phyloP scores from a whole-genome alignment of 2,329 filamentous ascomycete species.

The Shiraia sp. region DNA sequence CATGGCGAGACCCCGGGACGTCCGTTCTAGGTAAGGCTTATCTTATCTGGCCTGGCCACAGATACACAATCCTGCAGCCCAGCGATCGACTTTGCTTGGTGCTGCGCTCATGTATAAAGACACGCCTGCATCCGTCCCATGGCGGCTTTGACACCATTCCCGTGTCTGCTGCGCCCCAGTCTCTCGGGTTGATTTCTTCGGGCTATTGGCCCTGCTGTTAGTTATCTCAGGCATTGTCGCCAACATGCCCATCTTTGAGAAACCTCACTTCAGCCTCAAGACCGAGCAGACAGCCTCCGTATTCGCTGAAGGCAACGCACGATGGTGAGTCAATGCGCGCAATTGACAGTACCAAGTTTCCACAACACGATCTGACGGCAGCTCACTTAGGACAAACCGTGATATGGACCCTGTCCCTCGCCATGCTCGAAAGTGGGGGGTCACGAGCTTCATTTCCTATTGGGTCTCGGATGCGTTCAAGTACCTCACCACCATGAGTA shows the following conservation, averaged over 20 bases:
- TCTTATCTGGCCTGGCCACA: too few species aligned
- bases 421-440: constrained; percentile 51
- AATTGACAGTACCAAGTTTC: background rate
- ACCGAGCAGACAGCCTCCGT: constrained; percentile 52
- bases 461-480: constrained; percentile 59
- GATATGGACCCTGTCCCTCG: constrained; percentile 56
- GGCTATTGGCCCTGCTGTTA: background rate
- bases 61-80: too few species aligned
- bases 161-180: too few species aligned
- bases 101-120: too few species aligned
- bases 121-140: too few species aligned
- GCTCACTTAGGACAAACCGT: constrained; percentile 46
- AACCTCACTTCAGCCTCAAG: constrained; percentile 44
- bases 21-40: too few species aligned
- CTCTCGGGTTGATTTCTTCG: background rate
- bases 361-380: constrained; percentile 1
- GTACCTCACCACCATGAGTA: constrained; percentile 21
- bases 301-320: constrained; percentile 48
- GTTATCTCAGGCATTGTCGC: too few species aligned
- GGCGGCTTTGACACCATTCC: too few species aligned
- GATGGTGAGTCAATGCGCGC: constrained; percentile 33
- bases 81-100: too few species aligned
- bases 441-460: constrained; percentile 53
- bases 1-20: too few species aligned
- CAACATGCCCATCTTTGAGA: constrained; percentile 39